Evolutionary conservation across 495 filamentous ascomycete genomes (phyloP), one percentile per base, ranked within the genome.

Genomic region (Oidiodendron maius): DNA sequence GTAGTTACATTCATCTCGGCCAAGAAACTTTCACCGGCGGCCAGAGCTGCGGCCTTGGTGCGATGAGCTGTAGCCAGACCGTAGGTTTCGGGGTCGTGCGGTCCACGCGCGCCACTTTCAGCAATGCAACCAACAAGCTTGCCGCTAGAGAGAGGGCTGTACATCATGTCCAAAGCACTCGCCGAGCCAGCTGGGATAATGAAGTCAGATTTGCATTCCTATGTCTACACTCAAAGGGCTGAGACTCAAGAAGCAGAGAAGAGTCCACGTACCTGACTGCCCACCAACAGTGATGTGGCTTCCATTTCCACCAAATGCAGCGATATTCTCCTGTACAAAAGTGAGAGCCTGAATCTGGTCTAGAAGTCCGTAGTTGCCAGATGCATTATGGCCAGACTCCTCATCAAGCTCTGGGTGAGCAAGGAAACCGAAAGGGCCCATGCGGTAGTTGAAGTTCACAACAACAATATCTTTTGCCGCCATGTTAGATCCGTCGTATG

Each of bases 281-380:
- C 86, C 86, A 52, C 76, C 71, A 3, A 86, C 71, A 4, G 84
- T 87, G 25, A 88, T 74, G 37, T 71, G 61, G 4, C 61, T 44
- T 1, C 75, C 69, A 56, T 89, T 71, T n/a, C 87, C 87, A 11
- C 86, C 85, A 52, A 91, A 90, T 11, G 37, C 15, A 10, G 47
- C 25, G 46, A 91, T 88, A 56, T 87, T 64, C 46, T 74, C 67
- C 53, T 84, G 71, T 11, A 90, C 74, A 84, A 85, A 91, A 23
- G 83, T 64, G 30, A 91, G 67, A 15, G 83, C 85, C 51, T 84
- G 68, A 8, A 76, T 71, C 52, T 86, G 80, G 57, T 91, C 87
- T 28, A 76, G 67, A 5, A 88, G 66, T 3, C 74, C 84, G 16
- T 78, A 67, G 46, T 81, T 67, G 17, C 61, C 59, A 16, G 44